Evolutionary conservation across 106 monocot species (phyloP), one percentile per base, ranked within the genome.

Genomic region (Allium cepa): DNA sequence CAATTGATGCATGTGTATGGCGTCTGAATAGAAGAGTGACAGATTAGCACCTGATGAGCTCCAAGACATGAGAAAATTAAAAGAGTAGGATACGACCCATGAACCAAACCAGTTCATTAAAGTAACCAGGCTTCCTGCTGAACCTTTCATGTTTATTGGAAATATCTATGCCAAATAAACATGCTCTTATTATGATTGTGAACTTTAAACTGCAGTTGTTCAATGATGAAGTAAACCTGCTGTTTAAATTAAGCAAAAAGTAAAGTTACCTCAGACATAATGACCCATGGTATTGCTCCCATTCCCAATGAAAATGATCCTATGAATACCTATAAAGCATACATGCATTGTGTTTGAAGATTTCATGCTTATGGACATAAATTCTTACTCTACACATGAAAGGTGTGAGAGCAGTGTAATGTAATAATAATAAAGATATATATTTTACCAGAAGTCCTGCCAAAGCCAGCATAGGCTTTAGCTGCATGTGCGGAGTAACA

Each of bases 51-150:
- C 88, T 80, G 86, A 62, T 55, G 86, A 71, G 57, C 85, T 93
- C 93, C 86, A 93, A 14, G 48, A 68, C 79, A 81, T 79, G 36
- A 93, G 80, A 57, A 89, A 89, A 69, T 86, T 89, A 73, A 93
- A 93, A 36, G 75, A 13, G 56, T 86, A 83, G 11, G 93, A 86
- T 67, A 89, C 51, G 1, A 75, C 52, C 82, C 81, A 84, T 22
- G 89, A 69, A 47, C 85, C 83, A 63, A 82, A 55, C 93, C 93
- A 93, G 58, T 81, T 83, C 60, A 82, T 75, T 10, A 93, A 59
- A 9, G 83, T 89, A 49, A 86, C 88, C 28, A 93, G 47, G 69
- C 93, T 93, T 75, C 85, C 85, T n/a, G 75, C 85, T 3, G 65
- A 46, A 26, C 73, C 81, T 79, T 85, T 85, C 72, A 85, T 66